phyloP scores from a whole-genome alignment of 2,329 filamentous ascomycete genomes.

The Ceratocystis ficicola region DNA sequence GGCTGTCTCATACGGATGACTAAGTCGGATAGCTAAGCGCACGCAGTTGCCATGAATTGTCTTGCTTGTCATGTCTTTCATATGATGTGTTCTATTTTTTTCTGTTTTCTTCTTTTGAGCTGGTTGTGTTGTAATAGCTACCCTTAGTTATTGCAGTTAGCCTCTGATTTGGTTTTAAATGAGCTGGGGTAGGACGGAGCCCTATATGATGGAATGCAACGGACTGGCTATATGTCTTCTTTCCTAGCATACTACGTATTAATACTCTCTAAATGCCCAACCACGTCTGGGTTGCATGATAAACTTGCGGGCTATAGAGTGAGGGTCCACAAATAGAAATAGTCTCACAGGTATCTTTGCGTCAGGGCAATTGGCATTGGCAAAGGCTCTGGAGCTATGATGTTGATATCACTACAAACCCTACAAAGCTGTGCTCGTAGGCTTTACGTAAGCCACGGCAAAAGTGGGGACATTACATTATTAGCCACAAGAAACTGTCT shows the following conservation, averaged over 20 bases:
- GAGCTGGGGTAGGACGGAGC: no score
- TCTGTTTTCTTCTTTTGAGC: not conserved
- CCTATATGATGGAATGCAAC: not conserved
- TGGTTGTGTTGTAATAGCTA: not conserved
- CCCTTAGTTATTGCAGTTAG: not conserved
- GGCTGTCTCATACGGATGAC: not conserved
- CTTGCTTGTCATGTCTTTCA: not conserved
- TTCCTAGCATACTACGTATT: not conserved
- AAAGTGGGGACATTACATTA: not conserved
- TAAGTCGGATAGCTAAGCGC: not conserved
- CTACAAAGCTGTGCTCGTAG: not conserved
- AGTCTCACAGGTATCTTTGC: not conserved
- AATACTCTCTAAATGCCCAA: not conserved
- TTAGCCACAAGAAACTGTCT: not conserved
- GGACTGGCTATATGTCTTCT: not conserved
- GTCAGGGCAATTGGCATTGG: not conserved
- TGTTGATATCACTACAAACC: not conserved
- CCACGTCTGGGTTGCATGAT: not conserved
- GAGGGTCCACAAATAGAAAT: not conserved
- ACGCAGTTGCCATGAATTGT: not conserved
- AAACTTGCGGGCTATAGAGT: not conserved
- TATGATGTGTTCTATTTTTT: not conserved
- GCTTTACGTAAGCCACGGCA: not conserved
- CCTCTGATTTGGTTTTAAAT: no score
- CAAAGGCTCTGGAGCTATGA: constrained; percentile 6